Base-by-base conservation (phyloP, 192 early-diverging fungal species). In the Glomus cerebriforme region DNA sequence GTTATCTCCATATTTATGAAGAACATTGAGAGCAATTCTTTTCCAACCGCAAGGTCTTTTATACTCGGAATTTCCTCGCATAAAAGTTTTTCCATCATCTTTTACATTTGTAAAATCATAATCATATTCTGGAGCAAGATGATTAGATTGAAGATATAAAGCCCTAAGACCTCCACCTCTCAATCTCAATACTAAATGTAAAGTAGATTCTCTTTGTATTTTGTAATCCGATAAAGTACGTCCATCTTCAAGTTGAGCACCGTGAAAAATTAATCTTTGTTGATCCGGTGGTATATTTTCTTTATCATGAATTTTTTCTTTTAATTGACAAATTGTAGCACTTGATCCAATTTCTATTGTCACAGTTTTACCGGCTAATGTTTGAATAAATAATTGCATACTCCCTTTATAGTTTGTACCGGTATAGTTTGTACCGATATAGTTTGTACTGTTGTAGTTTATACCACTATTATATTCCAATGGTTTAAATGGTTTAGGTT, bases 191-290 rank as follows among this genome's bases (percentile, higher is more conserved):
- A 90, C 88, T 29, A 92, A 65, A 73, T 91, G 91, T 17, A 91
- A 82, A 15, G 89, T 91, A 60, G 89, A 89, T 81, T 89, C 88
- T 81, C 90, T 89, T 82, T 91, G 85, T 79, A 92, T 90, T 83
- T 91, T 86, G 83, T 92, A 92, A 82, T 92, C 90, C 7, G 86
- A 84, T 9, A 92, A 85, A 2, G 84, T 80, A 59, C 87, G 87
- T 70, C 82, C 87, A 73, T 92, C 91, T 73, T 92, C 88, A 59
- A 93, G 83, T 85, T 92, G 91, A 81, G 90, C 90, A 66, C 88
- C 92, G 59, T 86, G 5, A 35, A n/a, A n/a, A n/a, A n/a, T n/a
- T n/a, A n/a, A n/a, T n/a, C n/a, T n/a, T n/a, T n/a, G n/a, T n/a
- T n/a, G n/a, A n/a, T n/a, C n/a, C n/a, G n/a, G n/a, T n/a, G n/a